Percentiles rank a stretch among this genome's conserved stretches.
Conservation (phyloP, 352 stramenopile genomes). For the Thalassiosira livingstoniorum region DNA sequence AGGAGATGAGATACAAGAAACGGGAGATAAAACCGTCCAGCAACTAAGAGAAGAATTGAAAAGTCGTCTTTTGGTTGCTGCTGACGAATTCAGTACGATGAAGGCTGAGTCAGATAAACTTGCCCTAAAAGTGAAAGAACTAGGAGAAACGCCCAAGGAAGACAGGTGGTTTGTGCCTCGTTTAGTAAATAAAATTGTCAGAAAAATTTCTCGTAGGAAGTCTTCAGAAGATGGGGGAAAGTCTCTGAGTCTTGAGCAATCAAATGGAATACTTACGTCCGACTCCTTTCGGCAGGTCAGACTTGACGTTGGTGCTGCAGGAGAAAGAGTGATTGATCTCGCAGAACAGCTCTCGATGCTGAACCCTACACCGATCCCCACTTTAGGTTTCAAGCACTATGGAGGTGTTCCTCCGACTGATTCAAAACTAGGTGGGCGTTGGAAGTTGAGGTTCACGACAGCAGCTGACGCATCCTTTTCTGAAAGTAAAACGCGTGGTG, state of each 20-base stretch:
- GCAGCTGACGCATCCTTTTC: slow-evolving; percentile 59
- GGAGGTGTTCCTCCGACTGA: slow-evolving; percentile 24
- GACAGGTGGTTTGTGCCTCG: slow-evolving; percentile 14
- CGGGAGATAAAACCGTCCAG: slow-evolving; percentile 25
- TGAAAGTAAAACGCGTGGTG: slow-evolving; percentile 33
- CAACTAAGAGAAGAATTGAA: slow-evolving; percentile 39
- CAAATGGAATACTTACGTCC: slow-evolving; percentile 34
- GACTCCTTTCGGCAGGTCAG: slow-evolving; percentile 42
- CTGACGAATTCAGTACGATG: slow-evolving; percentile 33
- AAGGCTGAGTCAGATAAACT: slow-evolving; percentile 6
- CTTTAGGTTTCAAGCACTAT: slow-evolving; percentile 41
- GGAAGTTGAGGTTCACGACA: slow-evolving; percentile 61
- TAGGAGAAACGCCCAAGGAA: slow-evolving; percentile 10
- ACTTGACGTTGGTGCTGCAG: slow-evolving; percentile 38
- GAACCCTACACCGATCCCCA: slow-evolving; percentile 52
- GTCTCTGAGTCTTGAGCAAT: background rate
- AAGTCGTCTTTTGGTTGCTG: slow-evolving; percentile 23
- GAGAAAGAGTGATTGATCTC: slow-evolving; percentile 43
- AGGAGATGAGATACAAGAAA: no score
- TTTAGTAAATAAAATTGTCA: slow-evolving; percentile 29
- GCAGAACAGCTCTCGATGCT: slow-evolving; percentile 50
- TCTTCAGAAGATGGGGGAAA: background rate
- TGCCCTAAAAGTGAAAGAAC: slow-evolving; percentile 13
- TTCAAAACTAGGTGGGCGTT: slow-evolving; percentile 49
- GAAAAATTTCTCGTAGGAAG: slow-evolving; percentile 42